These are phyloP conservation scores for Kwoniella shandongensis DNA, from an alignment of 768 basidiomycete genomes.

Conservation along the genomic window DNA sequence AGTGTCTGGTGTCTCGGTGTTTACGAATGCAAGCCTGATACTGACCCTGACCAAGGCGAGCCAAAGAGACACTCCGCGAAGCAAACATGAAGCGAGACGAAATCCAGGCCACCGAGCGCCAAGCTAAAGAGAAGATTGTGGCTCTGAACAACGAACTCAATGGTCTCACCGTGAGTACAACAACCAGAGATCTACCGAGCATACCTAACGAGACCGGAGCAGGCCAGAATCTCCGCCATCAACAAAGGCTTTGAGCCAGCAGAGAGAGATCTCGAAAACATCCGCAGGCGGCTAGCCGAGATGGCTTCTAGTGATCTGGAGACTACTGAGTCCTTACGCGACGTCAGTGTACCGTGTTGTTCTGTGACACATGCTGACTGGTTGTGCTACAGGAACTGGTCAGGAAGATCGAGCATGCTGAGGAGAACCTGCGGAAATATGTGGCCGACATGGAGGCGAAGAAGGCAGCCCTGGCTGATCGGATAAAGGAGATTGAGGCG, in stretches of 20 bases:
- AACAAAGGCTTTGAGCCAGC: conserved; percentile 6
- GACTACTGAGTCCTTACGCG: conserved; percentile 9
- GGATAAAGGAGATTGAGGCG: conserved; percentile 53
- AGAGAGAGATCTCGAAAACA: conserved; percentile 3
- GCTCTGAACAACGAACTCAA: conserved; percentile 7
- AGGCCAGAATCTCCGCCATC: conserved; percentile 9
- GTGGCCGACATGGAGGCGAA: conserved; percentile 47
- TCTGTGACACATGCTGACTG: background rate
- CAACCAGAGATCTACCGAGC: background rate
- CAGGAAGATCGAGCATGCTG: conserved; percentile 55
- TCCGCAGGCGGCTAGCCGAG: conserved; percentile 9
- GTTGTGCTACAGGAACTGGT: conserved; percentile 3
- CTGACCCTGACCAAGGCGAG: background rate
- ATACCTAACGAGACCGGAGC: background rate
- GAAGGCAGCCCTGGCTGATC: conserved; percentile 34
- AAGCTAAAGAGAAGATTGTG: conserved; percentile 7
- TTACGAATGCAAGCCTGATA: too few relatives aligned
- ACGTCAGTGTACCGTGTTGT: background rate
- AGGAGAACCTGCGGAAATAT: conserved; percentile 59
- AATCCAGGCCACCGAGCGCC: conserved; percentile 9
- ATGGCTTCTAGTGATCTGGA: conserved; percentile 18
- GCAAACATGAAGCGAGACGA: conserved; percentile 5
- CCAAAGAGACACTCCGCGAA: background rate
- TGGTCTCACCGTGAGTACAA: conserved; percentile 52
- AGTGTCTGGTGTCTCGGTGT: too few relatives aligned